Evolutionary conservation across 176 grass and related monocot species (phyloP).

Genomic region (Luzula sylvatica): DNA sequence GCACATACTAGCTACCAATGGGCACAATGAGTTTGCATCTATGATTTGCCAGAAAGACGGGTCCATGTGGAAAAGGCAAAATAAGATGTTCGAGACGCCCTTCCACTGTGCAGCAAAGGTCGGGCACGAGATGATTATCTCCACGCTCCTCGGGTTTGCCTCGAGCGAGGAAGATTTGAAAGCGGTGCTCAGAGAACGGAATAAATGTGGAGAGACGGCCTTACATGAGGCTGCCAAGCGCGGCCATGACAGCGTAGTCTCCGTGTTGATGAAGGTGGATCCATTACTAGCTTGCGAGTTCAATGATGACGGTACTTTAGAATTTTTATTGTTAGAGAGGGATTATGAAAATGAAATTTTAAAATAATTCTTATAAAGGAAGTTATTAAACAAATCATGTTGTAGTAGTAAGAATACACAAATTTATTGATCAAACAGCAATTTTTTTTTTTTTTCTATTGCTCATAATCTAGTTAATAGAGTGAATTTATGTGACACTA

Average conservation of each 20-base stretch:
- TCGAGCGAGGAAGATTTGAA: background rate
- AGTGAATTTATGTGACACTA: too few species aligned
- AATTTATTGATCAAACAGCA: too few species aligned
- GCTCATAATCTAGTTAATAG: too few species aligned
- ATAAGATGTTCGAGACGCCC: constrained; percentile 13
- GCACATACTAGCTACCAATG: background rate
- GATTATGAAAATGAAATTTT: too few species aligned
- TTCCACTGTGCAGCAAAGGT: constrained; percentile 22
- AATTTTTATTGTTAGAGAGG: too few species aligned
- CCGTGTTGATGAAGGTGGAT: background rate
- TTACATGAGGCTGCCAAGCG: background rate
- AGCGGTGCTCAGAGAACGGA: background rate
- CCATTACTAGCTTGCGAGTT: background rate
- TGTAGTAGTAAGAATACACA: too few species aligned
- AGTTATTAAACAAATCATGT: too few species aligned
- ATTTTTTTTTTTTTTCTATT: too few species aligned
- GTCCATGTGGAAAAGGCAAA: background rate
- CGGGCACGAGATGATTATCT: background rate
- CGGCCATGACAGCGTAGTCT: background rate
- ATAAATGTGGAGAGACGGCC: constrained; percentile 14
- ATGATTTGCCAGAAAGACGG: background rate
- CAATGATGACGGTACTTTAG: background rate
- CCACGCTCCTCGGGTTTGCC: background rate
- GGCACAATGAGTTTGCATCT: background rate
- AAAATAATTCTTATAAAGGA: too few species aligned